Evolutionary conservation across 345 rosid genomes (phyloP), one percentile per base, ranked within the genome.

Genomic region (Eucalyptus erythrocorys): DNA sequence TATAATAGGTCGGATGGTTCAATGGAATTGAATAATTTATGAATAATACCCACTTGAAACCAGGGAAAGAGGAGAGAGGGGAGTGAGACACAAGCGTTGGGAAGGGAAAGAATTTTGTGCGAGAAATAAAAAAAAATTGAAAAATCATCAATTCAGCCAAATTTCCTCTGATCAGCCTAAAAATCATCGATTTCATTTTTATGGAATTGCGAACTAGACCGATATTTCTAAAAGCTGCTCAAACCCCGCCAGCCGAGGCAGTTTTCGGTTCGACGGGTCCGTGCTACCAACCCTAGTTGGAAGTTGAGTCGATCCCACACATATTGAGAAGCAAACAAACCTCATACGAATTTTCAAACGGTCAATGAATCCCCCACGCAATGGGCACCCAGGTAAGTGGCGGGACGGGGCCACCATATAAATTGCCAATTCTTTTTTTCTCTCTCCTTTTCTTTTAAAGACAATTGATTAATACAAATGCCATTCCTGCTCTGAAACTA

Each of bases 131-230:
- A 53, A 22, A 0, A 22, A 50, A 50, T 0, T 8, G 22, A 4
- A 55, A 22, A 55, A 55, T 55, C 30, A 24, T 55, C 1, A 22
- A 55, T 55, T 24, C 61, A 24, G 0, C 22, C 5, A 0, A 2
- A 0, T 50, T 22, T 4, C 5, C 1, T 53, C 0, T 0, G 27
- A 2, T 22, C 5, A 4, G 1, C 22, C 0, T 55, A 2, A 55
- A 55, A 24, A 55, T 55, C 13, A 55, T 10, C 0, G 13, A 55
- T 22, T 55, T 55, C 13, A 1, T 22, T 55, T 55, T 24, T 12
- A 9, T 2, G 30, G 1, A 55, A 55, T 26, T 51, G 1, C 13
- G 0, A 55, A 55, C 3, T 55, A 6, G 5, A 21, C 2, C 1
- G 57, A 7, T 26, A 51, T 51, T 51, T 51, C 57, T 21, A 51